Evolutionary conservation across 2,329 filamentous ascomycete genomes (phyloP).

Genomic region (Epicoccum nigrum): DNA sequence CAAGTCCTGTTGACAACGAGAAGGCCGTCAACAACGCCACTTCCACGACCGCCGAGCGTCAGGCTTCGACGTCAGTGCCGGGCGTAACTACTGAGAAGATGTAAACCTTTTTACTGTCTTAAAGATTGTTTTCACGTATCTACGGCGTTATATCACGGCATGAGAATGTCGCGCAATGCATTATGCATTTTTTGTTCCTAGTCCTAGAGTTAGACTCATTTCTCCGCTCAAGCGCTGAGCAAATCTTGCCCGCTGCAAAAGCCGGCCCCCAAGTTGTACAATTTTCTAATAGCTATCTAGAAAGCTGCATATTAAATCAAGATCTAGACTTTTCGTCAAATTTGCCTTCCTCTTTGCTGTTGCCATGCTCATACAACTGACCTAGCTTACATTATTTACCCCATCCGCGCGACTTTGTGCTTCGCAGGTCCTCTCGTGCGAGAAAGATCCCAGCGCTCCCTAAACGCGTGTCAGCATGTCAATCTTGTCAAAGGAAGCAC

Average conservation of each 20-base stretch:
- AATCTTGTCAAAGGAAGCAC: too few relatives aligned
- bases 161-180: not conserved
- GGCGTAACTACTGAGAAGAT: conserved; percentile 24
- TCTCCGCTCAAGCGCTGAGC: conserved; percentile 12
- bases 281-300: conserved; percentile 5
- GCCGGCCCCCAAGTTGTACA: not conserved
- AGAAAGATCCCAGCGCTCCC: too few relatives aligned
- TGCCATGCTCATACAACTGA: not conserved
- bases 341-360: not conserved
- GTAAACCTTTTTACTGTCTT: not conserved
- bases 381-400: not conserved
- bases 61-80: conserved; percentile 13
- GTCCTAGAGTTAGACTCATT: conserved; percentile 11
- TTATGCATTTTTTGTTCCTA: not conserved
- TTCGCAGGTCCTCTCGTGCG: too few relatives aligned
- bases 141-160: conserved; percentile 1
- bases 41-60: conserved; percentile 21
- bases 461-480: too few relatives aligned
- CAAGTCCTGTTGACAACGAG: conserved; percentile 19
- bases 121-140: not conserved
- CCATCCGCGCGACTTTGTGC: not conserved
- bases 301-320: conserved; percentile 6
- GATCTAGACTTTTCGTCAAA: not conserved
- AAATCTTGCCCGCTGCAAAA: conserved; percentile 2
- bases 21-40: conserved; percentile 13